Evolutionary conservation across 768 basidiomycete genomes (phyloP), one percentile per base, ranked within the genome.

Genomic region (button mushroom (Agaricus bisporus)): DNA sequence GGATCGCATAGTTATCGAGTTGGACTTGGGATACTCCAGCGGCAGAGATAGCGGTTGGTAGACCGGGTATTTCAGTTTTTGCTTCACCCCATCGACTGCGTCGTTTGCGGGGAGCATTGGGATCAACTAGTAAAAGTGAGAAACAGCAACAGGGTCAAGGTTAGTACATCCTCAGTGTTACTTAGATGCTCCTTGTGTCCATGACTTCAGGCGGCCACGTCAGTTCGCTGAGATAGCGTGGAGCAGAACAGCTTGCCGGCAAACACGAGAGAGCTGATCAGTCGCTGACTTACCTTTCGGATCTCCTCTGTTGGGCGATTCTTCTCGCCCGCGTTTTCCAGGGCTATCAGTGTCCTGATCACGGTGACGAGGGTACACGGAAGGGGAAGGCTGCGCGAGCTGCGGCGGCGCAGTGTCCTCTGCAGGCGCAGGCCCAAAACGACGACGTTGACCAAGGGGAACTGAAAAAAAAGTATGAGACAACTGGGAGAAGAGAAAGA

Each of bases 1-100:
- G 93, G 51, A 95, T 92, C 32, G 97, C 95, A 70, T 99, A 99
- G 64, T 93, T 95, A 71, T 98, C 95, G 50, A 99, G 85, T 68
- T 98, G 95, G 49, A 87, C 85, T 66, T 94, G 92, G 20, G 94
- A 93, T 49, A 99, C 93, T 56, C 95, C 94, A 43, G 88, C 85
- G 41, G 90, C 88, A 59, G 86, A 88, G 59, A 99, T 95, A 43
- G 94, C 93, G 41, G 94, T 95, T 5, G 97, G 97, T 50, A 98
- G 70, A 52, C 93, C 95, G 51, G 94, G 91, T 47, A 94, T 87
- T 60, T 95, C 88, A 48, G 86, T 82, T 68, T 91, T 91, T 56
- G 83, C 89, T 61, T 97, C 95, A 60, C 97, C 97, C 95, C 95
- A 99, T 54, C 97, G 89, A 64, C 94, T 97, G 61, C 92, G 88